Base-by-base conservation (phyloP, 805 yeast genomes). In the Pichia deserticola region DNA sequence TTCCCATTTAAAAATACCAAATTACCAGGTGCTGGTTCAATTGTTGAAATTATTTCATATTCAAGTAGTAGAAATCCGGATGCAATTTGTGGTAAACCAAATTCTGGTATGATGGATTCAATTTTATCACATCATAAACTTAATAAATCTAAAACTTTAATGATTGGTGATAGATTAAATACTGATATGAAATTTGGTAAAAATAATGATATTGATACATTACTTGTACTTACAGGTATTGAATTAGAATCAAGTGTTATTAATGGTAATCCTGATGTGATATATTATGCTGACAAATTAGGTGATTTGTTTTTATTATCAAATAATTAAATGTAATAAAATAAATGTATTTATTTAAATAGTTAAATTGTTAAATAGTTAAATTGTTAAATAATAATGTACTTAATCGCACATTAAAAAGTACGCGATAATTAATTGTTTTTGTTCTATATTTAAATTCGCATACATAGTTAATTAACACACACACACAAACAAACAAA, bases 131-230 rank as follows among this genome's bases (percentile, higher is more conserved):
- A 81, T 36, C 75, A 78, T 51, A 66, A 76, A 20, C 70, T 80
- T 35, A 81, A 81, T 47, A 78, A 80, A 47, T 55, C 68, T 4
- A 75, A 79, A 51, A 83, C 95, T 11, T 76, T 92, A 56, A 93
- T 93, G 98, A 79, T 93, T 51, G 99, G 99, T 25, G 99, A 93
- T 64, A 76, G 99, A 56, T 73, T 93, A 51, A 92, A 93, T 65
- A 93, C 99, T 0, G 99, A 93, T 61, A 92, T 93, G 82, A 78
- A 77, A 61, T 93, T 93, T 66, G 99, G 98, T 41, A 74, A 79
- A 49, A 83, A 82, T 51, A 96, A 96, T 47, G 93, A 93, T 1
- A 74, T 93, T 41, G 89, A 84, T 49, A 90, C 98, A 2, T 67
- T 93, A 50, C 72, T 93, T 57, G 99, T 93, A 3, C 75, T 93